Evolutionary conservation across 2,329 filamentous ascomycete genomes (phyloP).

Genomic region (Talaromyces pinophilus): DNA sequence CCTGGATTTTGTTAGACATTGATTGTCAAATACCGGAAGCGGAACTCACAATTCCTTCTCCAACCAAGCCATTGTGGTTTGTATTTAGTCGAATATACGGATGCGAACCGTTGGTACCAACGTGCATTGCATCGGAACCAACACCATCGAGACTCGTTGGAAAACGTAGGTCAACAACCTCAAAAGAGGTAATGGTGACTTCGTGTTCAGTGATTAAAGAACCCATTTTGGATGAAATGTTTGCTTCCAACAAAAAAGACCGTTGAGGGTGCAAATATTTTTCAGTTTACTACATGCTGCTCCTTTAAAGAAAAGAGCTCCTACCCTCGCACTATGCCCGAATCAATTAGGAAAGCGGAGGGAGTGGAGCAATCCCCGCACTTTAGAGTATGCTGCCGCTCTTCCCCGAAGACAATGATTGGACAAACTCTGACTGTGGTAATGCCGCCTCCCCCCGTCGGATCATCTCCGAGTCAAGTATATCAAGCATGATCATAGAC

Average conservation of each 20-base stretch:
- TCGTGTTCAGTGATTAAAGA: constrained; percentile 44
- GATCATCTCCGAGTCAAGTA: constrained; percentile 10
- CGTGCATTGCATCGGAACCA: constrained; percentile 55
- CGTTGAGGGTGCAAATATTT: not conserved
- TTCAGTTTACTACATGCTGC: not conserved
- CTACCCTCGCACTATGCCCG: not conserved
- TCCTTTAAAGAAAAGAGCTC: not conserved
- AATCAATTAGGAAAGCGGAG: not conserved
- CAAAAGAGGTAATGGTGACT: constrained; percentile 90
- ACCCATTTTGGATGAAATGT: not conserved
- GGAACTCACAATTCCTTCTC: constrained; percentile 5
- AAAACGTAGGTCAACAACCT: constrained; percentile 70
- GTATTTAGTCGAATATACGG: constrained; percentile 23
- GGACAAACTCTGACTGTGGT: not conserved
- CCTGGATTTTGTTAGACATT: constrained; percentile 29
- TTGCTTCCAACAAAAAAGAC: not conserved
- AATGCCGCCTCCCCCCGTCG: constrained; percentile 14
- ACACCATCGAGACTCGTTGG: constrained; percentile 22
- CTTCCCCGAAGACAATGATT: not conserved
- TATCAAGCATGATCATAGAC: not conserved
- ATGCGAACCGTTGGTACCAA: constrained; percentile 18
- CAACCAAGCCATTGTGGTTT: constrained; percentile 13
- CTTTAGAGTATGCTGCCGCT: not conserved
- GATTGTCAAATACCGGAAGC: not conserved
- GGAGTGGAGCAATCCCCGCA: not conserved